Percentiles rank a stretch among this genome's conserved stretches.
Evolutionary conservation across 345 rosid genomes (phyloP).

Genomic region (Toxicodendron radicans): DNA sequence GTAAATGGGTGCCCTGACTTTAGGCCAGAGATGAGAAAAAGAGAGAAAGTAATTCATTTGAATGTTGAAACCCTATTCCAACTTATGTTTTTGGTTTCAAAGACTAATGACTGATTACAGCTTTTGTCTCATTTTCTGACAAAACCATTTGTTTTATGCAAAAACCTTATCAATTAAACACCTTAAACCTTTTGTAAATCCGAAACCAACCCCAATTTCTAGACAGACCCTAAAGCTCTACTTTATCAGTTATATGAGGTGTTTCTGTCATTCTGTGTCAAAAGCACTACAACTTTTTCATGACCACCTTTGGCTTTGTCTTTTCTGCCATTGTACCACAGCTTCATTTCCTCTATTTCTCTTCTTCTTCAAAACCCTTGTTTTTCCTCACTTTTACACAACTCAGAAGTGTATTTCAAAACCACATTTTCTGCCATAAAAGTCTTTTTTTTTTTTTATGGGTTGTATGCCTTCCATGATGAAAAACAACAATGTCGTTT

Average conservation of each 20-base stretch:
- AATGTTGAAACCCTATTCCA: constrained; percentile 4
- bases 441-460: neutral
- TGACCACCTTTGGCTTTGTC: neutral
- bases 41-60: constrained; percentile 7
- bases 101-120: neutral
- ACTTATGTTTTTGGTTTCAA: neutral
- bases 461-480: too few relatives aligned
- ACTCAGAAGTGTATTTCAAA: neutral
- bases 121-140: constrained; percentile 7
- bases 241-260: constrained; percentile 15
- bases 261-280: constrained; percentile 1
- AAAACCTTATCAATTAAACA: neutral
- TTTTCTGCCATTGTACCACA: neutral
- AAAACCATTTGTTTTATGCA: neutral
- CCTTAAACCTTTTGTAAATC: neutral
- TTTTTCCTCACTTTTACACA: neutral
- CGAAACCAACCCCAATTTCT: constrained; percentile 3
- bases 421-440: neutral
- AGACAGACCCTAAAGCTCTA: neutral
- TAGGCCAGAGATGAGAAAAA: constrained; percentile 3
- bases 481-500: constrained; percentile 20
- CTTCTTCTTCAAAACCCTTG: neutral
- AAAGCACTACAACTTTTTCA: constrained; percentile 21
- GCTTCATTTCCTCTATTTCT: neutral
- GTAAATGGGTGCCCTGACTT: constrained; percentile 15